A percentile compares a stretch with the other conserved stretches of the same genome.
Evolutionary conservation across 2,329 filamentous ascomycete species (phyloP).

Genomic region (Ciborinia camelliae): DNA sequence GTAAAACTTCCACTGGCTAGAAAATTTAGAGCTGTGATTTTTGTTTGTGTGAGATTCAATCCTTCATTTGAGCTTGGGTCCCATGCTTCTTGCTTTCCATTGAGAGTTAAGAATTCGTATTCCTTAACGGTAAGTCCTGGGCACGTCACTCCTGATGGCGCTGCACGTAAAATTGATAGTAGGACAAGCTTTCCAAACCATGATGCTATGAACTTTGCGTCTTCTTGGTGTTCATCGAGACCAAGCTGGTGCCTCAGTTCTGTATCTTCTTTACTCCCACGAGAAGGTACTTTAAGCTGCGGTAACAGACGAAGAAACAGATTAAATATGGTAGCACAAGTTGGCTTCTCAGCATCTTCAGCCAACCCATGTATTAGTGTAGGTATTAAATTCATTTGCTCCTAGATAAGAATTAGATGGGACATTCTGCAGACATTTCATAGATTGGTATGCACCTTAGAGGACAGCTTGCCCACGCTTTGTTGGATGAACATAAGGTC

Average conservation of each 20-base stretch:
- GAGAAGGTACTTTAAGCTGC: conserved; percentile 66
- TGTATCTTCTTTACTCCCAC: conserved; percentile 75
- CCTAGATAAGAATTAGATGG: conserved; percentile 37
- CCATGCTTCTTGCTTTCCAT: conserved; percentile 67
- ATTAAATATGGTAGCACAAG: conserved; percentile 69
- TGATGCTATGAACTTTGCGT: conserved; percentile 69
- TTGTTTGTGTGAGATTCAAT: conserved; percentile 65
- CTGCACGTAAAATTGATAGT: conserved; percentile 48
- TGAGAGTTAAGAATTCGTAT: conserved; percentile 63
- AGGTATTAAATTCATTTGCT: conserved; percentile 71
- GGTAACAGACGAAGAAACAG: conserved; percentile 74
- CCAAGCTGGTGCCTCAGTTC: conserved; percentile 63
- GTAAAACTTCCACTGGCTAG: conserved; percentile 82
- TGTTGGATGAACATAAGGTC: conserved; percentile 88
- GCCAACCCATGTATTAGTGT: conserved; percentile 65
- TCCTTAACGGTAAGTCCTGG: conserved; percentile 64
- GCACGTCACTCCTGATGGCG: conserved; percentile 37
- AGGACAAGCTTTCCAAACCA: conserved; percentile 78
- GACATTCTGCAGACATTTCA: not conserved
- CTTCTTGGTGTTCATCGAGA: conserved; percentile 57
- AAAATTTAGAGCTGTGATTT: conserved; percentile 65
- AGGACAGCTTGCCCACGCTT: conserved; percentile 61
- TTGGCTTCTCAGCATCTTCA: conserved; percentile 52
- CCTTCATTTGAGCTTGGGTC: conserved; percentile 57
- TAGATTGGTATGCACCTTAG: conserved; percentile 41